Base-by-base conservation (phyloP, 305 asterid genomes). In the Rubia peregrina region DNA sequence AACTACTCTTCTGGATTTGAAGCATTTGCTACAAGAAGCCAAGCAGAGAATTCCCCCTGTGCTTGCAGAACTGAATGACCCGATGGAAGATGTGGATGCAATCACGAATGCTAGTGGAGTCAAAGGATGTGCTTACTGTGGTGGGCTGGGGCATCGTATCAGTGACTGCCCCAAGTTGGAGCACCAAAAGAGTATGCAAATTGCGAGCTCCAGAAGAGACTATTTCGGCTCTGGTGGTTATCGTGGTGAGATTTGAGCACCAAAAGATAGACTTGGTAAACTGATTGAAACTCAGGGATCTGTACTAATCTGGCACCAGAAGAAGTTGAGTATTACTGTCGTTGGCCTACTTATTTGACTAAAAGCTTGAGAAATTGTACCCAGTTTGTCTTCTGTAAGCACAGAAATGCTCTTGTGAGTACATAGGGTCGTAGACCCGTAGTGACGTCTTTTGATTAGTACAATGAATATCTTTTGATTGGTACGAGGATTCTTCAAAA, bases 11-110 rank as follows among this genome's bases (percentile, higher is more conserved):
- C 85, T 90, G 49, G 95, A 88, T 79, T 75, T 90, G 83, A 90
- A 90, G 81, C 96, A 90, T 76, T 74, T 90, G 42, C 71, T 90
- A 76, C 91, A 82, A 76, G 96, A 88, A 80, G 96, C 96, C 0
- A 90, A 90, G 67, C 95, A 88, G 83, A 85, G 91, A 81, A 90
- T 90, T 61, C 95, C 95, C 51, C 92, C 95, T 0, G 96, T 90
- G 48, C 76, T 90, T 41, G 92, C 91, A 0, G 96, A 90, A 73
- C 83, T 90, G 40, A 79, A 80, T 63, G 95, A 90, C 77, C 97
- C 97, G 6, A 85, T 85, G 88, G 95, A 89, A 76, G 97, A 89
- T 46, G 79, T 82, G 0, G 82, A 90, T 24, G 93, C 83, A 14
- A 85, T 88, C 33, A 85, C 88, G 7, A 82, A 80, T 77, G 88